A percentile compares a stretch with the other conserved stretches of the same genome.
These are phyloP conservation scores for Solanum hybrid DNA, from an alignment of 305 asterid genomes.

Conservation along the genomic window DNA sequence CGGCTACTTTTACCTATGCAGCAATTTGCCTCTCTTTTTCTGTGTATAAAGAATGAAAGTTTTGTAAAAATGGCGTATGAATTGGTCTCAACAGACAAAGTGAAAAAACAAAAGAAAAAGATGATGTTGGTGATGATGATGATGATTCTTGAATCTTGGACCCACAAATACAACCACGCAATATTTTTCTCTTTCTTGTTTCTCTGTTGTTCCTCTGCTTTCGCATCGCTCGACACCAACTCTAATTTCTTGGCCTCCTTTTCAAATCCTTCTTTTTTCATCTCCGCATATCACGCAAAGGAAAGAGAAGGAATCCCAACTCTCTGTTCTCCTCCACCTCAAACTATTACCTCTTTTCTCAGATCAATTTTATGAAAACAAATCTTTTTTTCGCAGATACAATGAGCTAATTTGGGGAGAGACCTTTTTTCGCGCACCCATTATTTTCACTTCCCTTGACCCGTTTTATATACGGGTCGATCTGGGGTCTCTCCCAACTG, in stretches of 20 bases:
- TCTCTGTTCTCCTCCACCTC: neutral
- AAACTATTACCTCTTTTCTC: neutral
- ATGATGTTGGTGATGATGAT: neutral
- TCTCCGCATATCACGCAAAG: constrained; percentile 33
- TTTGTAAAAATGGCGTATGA: neutral
- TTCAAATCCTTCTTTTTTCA: neutral
- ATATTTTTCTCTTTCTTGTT: neutral
- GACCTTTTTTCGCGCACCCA: neutral
- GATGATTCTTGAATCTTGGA: constrained; percentile 8
- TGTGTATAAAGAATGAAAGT: neutral
- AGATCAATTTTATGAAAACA: neutral
- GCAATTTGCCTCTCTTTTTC: neutral
- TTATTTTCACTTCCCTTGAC: neutral
- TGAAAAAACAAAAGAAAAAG: neutral
- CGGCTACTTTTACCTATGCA: constrained; percentile 17
- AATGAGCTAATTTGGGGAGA: constrained; percentile 5
- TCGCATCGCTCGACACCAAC: constrained; percentile 1
- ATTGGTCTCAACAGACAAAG: neutral
- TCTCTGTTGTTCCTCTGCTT: constrained; percentile 2
- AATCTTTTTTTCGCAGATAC: neutral
- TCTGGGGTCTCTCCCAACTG: neutral
- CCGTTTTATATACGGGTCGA: neutral
- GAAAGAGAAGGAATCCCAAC: constrained; percentile 5
- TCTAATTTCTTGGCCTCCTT: neutral
- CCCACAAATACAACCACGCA: constrained; percentile 18